These are phyloP conservation scores for Blastocystis hominis DNA, from an alignment of 352 stramenopile species.

Conservation along the genomic window DNA sequence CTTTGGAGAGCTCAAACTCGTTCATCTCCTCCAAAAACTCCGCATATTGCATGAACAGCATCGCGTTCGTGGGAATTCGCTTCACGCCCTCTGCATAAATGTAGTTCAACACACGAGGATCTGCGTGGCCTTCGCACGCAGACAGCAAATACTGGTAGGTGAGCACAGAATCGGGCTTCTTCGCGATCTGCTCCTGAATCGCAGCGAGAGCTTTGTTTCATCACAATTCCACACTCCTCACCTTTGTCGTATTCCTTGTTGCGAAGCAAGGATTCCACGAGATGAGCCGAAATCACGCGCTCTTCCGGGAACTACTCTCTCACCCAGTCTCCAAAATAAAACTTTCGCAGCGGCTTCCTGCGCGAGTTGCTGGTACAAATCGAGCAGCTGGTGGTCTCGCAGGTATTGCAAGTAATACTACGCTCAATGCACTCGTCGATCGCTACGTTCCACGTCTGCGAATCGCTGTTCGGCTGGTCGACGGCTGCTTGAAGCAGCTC, in stretches of 20 bases:
- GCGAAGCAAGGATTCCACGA: background rate
- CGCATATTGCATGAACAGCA: background rate
- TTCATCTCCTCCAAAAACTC: constrained; percentile 22
- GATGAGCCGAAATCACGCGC: background rate
- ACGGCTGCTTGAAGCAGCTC: background rate
- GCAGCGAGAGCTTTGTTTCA: background rate
- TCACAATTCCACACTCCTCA: background rate
- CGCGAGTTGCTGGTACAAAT: background rate
- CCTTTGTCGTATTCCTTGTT: background rate
- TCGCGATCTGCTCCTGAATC: background rate
- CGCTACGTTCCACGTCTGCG: background rate
- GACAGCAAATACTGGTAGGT: constrained; percentile 7
- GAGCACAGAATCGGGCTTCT: background rate
- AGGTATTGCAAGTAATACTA: background rate
- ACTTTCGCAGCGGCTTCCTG: background rate
- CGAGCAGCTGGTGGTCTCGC: background rate
- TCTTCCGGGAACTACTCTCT: background rate
- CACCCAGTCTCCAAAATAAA: no score
- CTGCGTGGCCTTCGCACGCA: background rate
- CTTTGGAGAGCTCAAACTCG: background rate
- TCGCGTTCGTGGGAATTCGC: background rate
- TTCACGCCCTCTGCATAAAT: background rate
- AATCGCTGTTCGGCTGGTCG: background rate
- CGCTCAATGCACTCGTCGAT: background rate
- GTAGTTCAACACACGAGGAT: background rate